Base-by-base conservation (phyloP, 345 rosid genomes). In the Geranium rotundifolium region DNA sequence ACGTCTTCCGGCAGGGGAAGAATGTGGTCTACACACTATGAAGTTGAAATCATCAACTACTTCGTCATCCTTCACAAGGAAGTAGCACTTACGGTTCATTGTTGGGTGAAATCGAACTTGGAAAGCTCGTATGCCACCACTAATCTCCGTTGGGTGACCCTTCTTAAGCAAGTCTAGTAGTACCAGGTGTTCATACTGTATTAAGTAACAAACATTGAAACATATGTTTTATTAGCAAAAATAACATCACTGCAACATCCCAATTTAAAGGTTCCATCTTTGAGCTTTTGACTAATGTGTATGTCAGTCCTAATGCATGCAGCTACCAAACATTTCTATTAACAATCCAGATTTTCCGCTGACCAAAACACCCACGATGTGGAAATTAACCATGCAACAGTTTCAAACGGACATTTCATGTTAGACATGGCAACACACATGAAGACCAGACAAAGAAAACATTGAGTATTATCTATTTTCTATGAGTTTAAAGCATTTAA, bases 11-110 rank as follows among this genome's bases (percentile, higher is more conserved):
- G 99, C 69, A 93, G 66, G 1, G 97, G 89, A 63, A 90, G 83
- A 59, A 90, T 85, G 15, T 85, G 79, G 72, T 93, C 90, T 63
- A 93, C 95, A 67, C 97, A 93, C 81, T 82, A 92, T 85, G 76
- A 86, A 93, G 86, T 96, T 88, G 81, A 93, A 93, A 81, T 93
- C 99, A 19, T 90, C 96, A 18, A 76, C 70, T 2, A 84, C 57
- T 14, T 72, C 88, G 27, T 93, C 97, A 58, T 81, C 85, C 80
- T 95, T 85, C 15, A 90, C 57, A 41, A 90, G 73, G 79, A 88
- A 93, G 83, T 90, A 88, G 71, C 97, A 90, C 57, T 80, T 64
- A 57, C 90, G 90, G 72, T 88, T 85, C 76, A 75, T 90, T 63
- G 27, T 78, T 8, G 97, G 97, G 71, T 93, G 99, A 20, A 41